These are phyloP conservation scores for Penicillium sp. DNA, from an alignment of 2,329 filamentous ascomycete species.

Conservation along the genomic window DNA sequence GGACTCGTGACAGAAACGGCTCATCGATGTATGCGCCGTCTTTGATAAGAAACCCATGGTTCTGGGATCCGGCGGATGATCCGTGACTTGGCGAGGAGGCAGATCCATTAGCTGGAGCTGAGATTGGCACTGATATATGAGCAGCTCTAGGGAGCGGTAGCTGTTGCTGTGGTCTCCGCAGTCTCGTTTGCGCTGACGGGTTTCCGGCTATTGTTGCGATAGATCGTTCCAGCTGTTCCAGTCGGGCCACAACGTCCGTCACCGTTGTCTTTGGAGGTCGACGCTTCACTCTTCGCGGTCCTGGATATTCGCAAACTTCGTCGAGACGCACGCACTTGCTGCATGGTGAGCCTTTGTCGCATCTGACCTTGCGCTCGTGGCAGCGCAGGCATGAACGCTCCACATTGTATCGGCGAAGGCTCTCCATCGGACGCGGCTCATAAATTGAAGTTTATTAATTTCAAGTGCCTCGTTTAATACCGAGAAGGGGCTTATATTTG, in stretches of 20 bases:
- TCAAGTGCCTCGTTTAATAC: not conserved
- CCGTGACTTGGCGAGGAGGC: not conserved
- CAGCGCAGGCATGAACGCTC: slow-evolving; percentile 36
- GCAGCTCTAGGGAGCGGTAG: not conserved
- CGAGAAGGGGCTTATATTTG: not conserved
- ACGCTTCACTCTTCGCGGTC: slow-evolving; percentile 24
- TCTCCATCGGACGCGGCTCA: slow-evolving; percentile 3
- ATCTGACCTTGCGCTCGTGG: slow-evolving; percentile 35
- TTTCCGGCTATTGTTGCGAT: slow-evolving; percentile 18
- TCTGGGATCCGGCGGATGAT: not conserved
- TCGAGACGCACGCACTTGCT: slow-evolving; percentile 25
- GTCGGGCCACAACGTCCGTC: slow-evolving; percentile 24
- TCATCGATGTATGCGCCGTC: slow-evolving; percentile 38
- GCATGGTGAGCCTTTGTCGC: slow-evolving; percentile 31
- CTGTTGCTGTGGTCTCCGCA: not conserved
- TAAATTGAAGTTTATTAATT: not conserved
- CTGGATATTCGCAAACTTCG: slow-evolving; percentile 29
- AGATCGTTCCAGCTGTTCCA: slow-evolving; percentile 29
- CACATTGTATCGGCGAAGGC: slow-evolving; percentile 29
- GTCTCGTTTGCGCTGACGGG: not conserved
- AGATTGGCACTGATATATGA: not conserved
- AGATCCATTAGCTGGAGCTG: not conserved
- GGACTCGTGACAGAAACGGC: slow-evolving; percentile 28
- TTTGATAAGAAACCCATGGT: slow-evolving; percentile 26
- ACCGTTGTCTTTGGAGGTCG: slow-evolving; percentile 21